Conservation (phyloP, 805 yeast species). For the Nakazawaea laoshanensis region DNA sequence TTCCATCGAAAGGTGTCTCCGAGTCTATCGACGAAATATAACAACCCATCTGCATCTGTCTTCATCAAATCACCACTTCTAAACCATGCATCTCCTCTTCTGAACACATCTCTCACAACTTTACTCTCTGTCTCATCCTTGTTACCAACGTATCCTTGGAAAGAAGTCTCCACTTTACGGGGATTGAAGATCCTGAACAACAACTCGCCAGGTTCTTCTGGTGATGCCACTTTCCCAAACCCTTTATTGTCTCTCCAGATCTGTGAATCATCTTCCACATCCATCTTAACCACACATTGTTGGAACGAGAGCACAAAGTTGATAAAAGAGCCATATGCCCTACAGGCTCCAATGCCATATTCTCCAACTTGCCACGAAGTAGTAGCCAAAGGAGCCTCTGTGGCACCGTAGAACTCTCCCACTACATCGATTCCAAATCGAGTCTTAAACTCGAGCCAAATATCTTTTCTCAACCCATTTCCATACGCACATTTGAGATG, state of each 20-base stretch:
- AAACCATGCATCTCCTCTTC: slow-evolving; percentile 85
- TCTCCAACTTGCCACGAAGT: slow-evolving; percentile 74
- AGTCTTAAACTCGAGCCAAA: slow-evolving; percentile 74
- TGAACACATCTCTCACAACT: slow-evolving; percentile 63
- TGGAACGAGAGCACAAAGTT: slow-evolving; percentile 40
- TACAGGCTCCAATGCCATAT: slow-evolving; percentile 81
- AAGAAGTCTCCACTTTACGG: slow-evolving; percentile 58
- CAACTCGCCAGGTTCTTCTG: slow-evolving; percentile 79
- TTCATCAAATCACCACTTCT: slow-evolving; percentile 80
- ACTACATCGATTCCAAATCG: slow-evolving; percentile 68
- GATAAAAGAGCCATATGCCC: slow-evolving; percentile 63
- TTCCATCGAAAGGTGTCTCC: slow-evolving; percentile 98
- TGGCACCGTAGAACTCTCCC: slow-evolving; percentile 91
- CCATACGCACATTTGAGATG: slow-evolving; percentile 70
- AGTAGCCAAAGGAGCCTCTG: slow-evolving; percentile 86
- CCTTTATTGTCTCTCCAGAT: slow-evolving; percentile 69
- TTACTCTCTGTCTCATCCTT: slow-evolving; percentile 72
- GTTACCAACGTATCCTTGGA: slow-evolving; percentile 87
- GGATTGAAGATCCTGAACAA: slow-evolving; percentile 63
- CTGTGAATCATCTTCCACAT: slow-evolving; percentile 67
- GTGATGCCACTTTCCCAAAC: slow-evolving; percentile 41
- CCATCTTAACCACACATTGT: slow-evolving; percentile 64
- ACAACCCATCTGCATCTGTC: slow-evolving; percentile 56
- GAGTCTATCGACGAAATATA: slow-evolving; percentile 82
- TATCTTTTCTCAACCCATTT: slow-evolving; percentile 83